phyloP scores from a whole-genome alignment of 2,329 filamentous ascomycete species.

The Venturia nashicola region DNA sequence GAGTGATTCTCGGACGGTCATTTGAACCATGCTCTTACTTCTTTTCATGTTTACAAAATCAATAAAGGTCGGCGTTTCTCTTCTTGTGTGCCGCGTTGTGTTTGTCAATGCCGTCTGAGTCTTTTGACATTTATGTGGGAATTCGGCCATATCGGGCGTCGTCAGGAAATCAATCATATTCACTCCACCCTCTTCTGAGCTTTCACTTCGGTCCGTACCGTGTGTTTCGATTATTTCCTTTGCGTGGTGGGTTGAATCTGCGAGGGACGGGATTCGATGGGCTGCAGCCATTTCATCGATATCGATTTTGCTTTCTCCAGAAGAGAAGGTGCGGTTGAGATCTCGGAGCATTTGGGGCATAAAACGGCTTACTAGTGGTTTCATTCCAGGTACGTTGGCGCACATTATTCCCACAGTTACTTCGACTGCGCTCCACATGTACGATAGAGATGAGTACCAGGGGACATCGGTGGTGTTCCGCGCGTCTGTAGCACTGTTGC shows the following conservation, averaged over 20 bases:
- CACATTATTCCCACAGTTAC: constrained; percentile 85
- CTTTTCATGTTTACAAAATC: constrained; percentile 62
- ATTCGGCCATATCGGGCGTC: constrained; percentile 30
- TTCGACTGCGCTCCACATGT: constrained; percentile 91
- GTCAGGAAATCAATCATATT: constrained; percentile 43
- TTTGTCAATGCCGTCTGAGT: constrained; percentile 22
- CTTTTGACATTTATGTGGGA: constrained; percentile 22
- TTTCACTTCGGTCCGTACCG: background rate
- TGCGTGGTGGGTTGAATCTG: background rate
- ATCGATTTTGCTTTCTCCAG: background rate
- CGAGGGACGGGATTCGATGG: constrained; percentile 12
- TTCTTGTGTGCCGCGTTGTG: constrained; percentile 24
- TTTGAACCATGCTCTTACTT: constrained; percentile 59
- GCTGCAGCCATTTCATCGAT: constrained; percentile 13
- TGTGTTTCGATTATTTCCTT: background rate
- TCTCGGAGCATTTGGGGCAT: constrained; percentile 45
- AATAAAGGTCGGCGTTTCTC: constrained; percentile 45
- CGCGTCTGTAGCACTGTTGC: constrained; percentile 17
- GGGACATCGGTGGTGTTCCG: constrained; percentile 39
- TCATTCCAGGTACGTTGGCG: constrained; percentile 83
- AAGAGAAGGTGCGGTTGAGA: background rate
- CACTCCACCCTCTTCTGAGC: constrained; percentile 19
- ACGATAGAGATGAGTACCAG: constrained; percentile 67
- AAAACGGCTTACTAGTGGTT: constrained; percentile 63
- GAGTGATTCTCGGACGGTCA: constrained; percentile 50